These are phyloP conservation scores for Pythium periplocum DNA, from an alignment of 352 stramenopile species.

Conservation along the genomic window DNA sequence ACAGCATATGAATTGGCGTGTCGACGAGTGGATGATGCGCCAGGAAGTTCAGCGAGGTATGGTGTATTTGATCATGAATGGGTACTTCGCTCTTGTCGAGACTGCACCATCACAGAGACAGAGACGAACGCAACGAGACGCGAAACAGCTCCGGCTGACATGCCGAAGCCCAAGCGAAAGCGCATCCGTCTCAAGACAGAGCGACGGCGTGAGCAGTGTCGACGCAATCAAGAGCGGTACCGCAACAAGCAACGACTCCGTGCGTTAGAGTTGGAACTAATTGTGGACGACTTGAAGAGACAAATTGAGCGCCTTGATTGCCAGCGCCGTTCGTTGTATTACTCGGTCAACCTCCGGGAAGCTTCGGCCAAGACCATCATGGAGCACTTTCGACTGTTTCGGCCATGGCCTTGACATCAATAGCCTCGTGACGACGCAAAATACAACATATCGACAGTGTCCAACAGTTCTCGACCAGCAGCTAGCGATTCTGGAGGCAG, in stretches of 20 bases:
- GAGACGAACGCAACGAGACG: too few relatives aligned
- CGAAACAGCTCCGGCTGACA: too few relatives aligned
- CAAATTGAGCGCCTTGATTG: slow-evolving; percentile 27
- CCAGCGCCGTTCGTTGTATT: slow-evolving; percentile 7
- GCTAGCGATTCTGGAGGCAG: slow-evolving; percentile 4
- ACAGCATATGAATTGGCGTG: too few relatives aligned
- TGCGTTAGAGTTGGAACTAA: slow-evolving; percentile 23
- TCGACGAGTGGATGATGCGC: too few relatives aligned
- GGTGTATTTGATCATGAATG: too few relatives aligned
- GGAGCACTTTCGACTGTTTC: slow-evolving; percentile 18
- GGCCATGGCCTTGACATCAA: slow-evolving; percentile 12
- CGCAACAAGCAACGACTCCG: slow-evolving; percentile 42
- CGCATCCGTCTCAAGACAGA: slow-evolving; percentile 33
- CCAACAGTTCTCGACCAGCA: slow-evolving; percentile 3
- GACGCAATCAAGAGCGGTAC: slow-evolving; percentile 52
- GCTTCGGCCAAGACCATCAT: slow-evolving; percentile 7
- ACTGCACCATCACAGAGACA: too few relatives aligned
- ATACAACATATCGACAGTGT: too few relatives aligned
- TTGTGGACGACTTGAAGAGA: slow-evolving; percentile 24
- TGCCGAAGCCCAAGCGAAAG: slow-evolving; percentile 20
- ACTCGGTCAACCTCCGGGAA: neutral
- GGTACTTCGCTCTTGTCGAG: too few relatives aligned
- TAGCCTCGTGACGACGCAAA: neutral
- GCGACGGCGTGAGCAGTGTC: slow-evolving; percentile 46
- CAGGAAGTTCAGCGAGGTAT: too few relatives aligned